Percentiles rank a stretch among this genome's conserved stretches.
Evolutionary conservation across 495 filamentous ascomycete genomes (phyloP).

Genomic region (Talaromyces trachyspermus): DNA sequence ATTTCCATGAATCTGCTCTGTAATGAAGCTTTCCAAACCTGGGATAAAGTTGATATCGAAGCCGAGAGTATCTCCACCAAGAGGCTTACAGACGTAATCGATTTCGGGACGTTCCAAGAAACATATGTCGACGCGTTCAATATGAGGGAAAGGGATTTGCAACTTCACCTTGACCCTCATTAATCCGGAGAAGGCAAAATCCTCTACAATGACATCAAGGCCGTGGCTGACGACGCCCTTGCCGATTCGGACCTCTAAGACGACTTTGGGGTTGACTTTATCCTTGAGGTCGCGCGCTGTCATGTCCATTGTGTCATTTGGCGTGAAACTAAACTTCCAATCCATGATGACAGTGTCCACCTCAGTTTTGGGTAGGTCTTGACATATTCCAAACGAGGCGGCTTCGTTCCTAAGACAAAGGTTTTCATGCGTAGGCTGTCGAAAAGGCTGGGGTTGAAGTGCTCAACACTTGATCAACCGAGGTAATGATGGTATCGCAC

Average conservation of each 20-base stretch:
- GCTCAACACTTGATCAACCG: constrained; percentile 92
- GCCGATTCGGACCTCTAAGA: constrained; percentile 85
- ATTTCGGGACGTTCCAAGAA: constrained; percentile 72
- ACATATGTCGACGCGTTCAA: constrained; percentile 85
- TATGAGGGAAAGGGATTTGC: constrained; percentile 89
- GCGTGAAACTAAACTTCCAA: constrained; percentile 99
- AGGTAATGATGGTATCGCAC: constrained; percentile 81
- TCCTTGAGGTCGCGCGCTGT: constrained; percentile 83
- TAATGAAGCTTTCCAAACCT: constrained; percentile 85
- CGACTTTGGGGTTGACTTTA: constrained; percentile 94
- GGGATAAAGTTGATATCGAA: constrained; percentile 99
- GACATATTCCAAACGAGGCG: constrained; percentile 91
- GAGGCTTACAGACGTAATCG: constrained; percentile 95
- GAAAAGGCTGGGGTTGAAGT: constrained; percentile 84
- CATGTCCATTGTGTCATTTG: constrained; percentile 87
- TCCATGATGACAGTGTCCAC: constrained; percentile 97
- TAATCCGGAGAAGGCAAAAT: constrained; percentile 88
- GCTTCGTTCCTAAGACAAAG: constrained; percentile 90
- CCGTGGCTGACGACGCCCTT: constrained; percentile 95
- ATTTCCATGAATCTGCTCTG: constrained; percentile 90
- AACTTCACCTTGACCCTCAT: constrained; percentile 98
- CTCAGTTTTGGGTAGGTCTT: constrained; percentile 93
- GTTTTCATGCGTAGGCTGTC: constrained; percentile 87
- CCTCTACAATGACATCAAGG: constrained; percentile 93
- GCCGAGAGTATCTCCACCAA: constrained; percentile 89